Base-by-base conservation (phyloP, 2,329 filamentous ascomycete genomes). In the Diaporthe amygdali region DNA sequence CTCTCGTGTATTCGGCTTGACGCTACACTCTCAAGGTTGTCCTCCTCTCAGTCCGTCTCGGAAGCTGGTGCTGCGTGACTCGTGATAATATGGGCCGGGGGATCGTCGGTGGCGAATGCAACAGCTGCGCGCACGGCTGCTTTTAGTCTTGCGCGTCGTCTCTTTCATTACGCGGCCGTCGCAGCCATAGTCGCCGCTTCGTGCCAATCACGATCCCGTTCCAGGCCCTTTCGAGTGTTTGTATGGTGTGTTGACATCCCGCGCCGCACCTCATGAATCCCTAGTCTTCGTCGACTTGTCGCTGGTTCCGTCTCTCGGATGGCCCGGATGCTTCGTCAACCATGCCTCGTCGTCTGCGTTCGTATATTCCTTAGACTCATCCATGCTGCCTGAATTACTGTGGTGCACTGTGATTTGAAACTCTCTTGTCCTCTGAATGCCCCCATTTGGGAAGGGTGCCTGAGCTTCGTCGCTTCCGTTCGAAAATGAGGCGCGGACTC, bases 381-480 rank as follows among this genome's bases (percentile, higher is more conserved):
- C 69, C 34, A 55, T 52, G 37, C 69, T 71, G 20, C 25, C 32
- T 3, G 69, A 68, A 2, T 47, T 71, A 30, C 61, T 61, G 20
- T 69, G 69, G 44, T 71, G 69, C 17, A 71, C 69, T 32, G 69
- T 71, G 32, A 71, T 47, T 44, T 71, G 69, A n/a, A 67, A 71
- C 27, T 67, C 63, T n/a, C 69, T 51, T 22, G 69, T 71, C 51
- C 63, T 51, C 7, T 71, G 69, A 32, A 71, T 71, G 27, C 44
- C 69, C 25, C 61, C 51, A 25, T 14, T 49, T 1, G 61, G 66
- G 25, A 68, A 56, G 37, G 56, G 39, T 7, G 25, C 51, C 17
- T 55, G 25, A 0, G 52, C 25, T 2, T 66, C 61, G 34, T 66
- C 61, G 39, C 52, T 66, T 30, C 32, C 41, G 14, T 66, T 66